Base-by-base conservation (phyloP, 495 filamentous ascomycete genomes). In the Aspergillus ostianus region DNA sequence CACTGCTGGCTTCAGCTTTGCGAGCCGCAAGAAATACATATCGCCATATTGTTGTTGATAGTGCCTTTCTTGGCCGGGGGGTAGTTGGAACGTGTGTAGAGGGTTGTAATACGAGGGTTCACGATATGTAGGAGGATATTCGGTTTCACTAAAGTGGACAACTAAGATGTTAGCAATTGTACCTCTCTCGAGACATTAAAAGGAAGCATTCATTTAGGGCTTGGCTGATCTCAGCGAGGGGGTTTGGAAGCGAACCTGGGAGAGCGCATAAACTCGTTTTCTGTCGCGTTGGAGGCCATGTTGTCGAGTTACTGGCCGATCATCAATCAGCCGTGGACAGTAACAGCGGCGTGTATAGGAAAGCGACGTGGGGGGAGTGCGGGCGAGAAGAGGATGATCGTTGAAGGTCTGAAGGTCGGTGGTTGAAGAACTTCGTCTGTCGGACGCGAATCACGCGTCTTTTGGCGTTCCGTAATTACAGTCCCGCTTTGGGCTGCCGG, bases 41-140 rank as follows among this genome's bases (percentile, higher is more conserved):
- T 97, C 93, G 59, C 86, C 90, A 84, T 89, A 99, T 79, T 99
- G 95, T 70, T 98, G 95, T 69, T 91, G 82, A 67, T 98, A 99
- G 21, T 90, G 86, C 50, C 87, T 85, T 32, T 86, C 80, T n/a
- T 76, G 69, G 12, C 84, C 85, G 62, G 86, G 85, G 1, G 86
- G 84, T 12, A 97, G 81, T 49, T 77, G 70, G 69, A 90, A 97
- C 0, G 86, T 89, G 51, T 85, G 73, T 21, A 93, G 78, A 1
- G 92, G 87, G 55, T 87, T 88, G 77, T 96, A 96, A 58, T 76
- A 70, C 3, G 90, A 93, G 20, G 74, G 63, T 47, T 67, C 70
- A 47, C 87, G 81, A 48, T 78, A 74, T 27, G 71, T 58, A 13
- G 67, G 65, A 45, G 71, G 66, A 57, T 77, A 71, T 59, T 80